A percentile compares a stretch with the other conserved stretches of the same genome.
phyloP scores from a whole-genome alignment of 805 yeast species.

The Cyberlindnera euphorbiiphila region DNA sequence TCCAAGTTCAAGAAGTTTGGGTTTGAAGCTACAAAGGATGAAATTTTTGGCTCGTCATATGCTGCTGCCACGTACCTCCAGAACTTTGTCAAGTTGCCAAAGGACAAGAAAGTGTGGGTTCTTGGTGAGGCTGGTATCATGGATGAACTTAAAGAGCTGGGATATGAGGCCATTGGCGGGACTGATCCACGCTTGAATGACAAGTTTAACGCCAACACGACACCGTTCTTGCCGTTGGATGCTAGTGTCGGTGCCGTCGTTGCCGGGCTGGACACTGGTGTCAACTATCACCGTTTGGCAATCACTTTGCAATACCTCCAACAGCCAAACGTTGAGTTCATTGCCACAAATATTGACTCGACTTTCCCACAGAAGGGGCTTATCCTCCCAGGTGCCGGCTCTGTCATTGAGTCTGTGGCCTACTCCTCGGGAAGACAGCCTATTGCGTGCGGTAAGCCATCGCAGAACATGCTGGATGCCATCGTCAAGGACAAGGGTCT shows the following conservation, averaged over 20 bases:
- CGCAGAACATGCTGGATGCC: slow-evolving; percentile 83
- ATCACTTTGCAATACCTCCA: slow-evolving; percentile 78
- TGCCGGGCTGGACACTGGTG: slow-evolving; percentile 74
- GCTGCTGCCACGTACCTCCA: slow-evolving; percentile 86
- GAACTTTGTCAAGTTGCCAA: slow-evolving; percentile 69
- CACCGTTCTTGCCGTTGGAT: slow-evolving; percentile 57
- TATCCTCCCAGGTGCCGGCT: slow-evolving; percentile 93
- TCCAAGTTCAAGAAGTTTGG: slow-evolving; percentile 65
- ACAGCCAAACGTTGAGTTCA: slow-evolving; percentile 58
- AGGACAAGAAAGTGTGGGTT: slow-evolving; percentile 78
- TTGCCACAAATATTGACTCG: slow-evolving; percentile 93
- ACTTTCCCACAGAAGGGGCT: slow-evolving; percentile 89
- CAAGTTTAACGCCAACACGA: slow-evolving; percentile 52
- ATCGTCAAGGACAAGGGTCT: slow-evolving; percentile 59
- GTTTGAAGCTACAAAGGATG: slow-evolving; percentile 44
- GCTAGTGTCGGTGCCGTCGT: slow-evolving; percentile 80
- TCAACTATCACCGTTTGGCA: slow-evolving; percentile 81
- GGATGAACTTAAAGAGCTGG: slow-evolving; percentile 70
- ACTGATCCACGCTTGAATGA: slow-evolving; percentile 58
- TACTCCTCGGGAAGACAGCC: slow-evolving; percentile 80
- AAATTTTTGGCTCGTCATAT: slow-evolving; percentile 88
- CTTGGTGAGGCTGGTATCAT: slow-evolving; percentile 86
- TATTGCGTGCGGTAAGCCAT: slow-evolving; percentile 90
- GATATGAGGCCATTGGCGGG: slow-evolving; percentile 80
- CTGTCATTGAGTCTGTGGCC: slow-evolving; percentile 74